Percentiles rank a stretch among this genome's conserved stretches.
Evolutionary conservation across 805 yeast genomes (phyloP).

Genomic region (Yamadazyma scolyti): DNA sequence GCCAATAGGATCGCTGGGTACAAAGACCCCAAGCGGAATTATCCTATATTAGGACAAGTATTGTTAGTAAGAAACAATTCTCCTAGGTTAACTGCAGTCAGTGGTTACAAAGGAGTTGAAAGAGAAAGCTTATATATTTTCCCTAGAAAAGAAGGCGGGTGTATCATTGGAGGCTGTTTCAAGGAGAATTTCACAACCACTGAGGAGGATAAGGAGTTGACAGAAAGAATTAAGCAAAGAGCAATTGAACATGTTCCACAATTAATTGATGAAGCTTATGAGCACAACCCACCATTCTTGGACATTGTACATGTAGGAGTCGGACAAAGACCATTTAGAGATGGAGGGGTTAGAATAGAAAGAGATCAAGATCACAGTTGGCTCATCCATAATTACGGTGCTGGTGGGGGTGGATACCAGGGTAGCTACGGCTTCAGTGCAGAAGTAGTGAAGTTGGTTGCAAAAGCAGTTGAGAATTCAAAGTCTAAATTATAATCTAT

Average conservation of each 20-base stretch:
- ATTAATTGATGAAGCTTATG: slow-evolving; percentile 23
- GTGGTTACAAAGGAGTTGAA: slow-evolving; percentile 17
- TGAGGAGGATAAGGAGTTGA: slow-evolving; percentile 38
- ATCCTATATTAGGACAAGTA: slow-evolving; percentile 61
- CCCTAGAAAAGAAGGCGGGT: slow-evolving; percentile 75
- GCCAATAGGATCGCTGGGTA: slow-evolving; percentile 45
- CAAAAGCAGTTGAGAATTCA: background rate
- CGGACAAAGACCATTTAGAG: slow-evolving; percentile 39
- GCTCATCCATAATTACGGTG: slow-evolving; percentile 66
- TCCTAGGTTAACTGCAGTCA: slow-evolving; percentile 26
- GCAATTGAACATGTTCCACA: slow-evolving; percentile 43
- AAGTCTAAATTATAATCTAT: background rate
- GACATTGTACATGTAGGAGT: slow-evolving; percentile 30
- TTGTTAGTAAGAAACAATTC: slow-evolving; percentile 46
- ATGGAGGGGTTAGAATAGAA: slow-evolving; percentile 33
- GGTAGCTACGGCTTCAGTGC: slow-evolving; percentile 61
- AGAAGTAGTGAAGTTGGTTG: slow-evolving; percentile 29
- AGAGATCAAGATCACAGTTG: slow-evolving; percentile 21
- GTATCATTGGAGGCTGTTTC: slow-evolving; percentile 58
- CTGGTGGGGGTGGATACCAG: slow-evolving; percentile 78
- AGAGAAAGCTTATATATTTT: slow-evolving; percentile 54
- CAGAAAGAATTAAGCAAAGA: slow-evolving; percentile 43
- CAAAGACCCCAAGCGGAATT: slow-evolving; percentile 35
- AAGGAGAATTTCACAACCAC: slow-evolving; percentile 11
- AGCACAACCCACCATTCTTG: slow-evolving; percentile 22